Conservation (phyloP, 257 asterid species). For the Vinca minor region DNA sequence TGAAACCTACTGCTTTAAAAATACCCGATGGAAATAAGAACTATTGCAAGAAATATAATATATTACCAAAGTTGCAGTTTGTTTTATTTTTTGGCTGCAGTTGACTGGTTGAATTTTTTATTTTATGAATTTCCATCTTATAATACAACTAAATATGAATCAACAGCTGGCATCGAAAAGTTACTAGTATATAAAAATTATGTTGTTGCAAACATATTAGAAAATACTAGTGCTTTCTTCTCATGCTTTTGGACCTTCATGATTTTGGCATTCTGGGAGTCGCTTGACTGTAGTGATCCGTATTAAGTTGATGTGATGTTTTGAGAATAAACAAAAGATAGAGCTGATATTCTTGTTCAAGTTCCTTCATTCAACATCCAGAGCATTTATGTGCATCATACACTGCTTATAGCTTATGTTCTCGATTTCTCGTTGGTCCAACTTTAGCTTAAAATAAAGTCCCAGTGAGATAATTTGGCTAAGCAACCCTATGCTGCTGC, state of each 20-base stretch:
- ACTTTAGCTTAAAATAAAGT: too few relatives aligned
- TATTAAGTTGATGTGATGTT: not conserved
- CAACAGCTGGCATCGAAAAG: not conserved
- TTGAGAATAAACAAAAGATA: not conserved
- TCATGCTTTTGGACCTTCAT: not conserved
- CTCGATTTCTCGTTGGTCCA: too few relatives aligned
- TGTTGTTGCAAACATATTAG: not conserved
- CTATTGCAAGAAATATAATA: not conserved
- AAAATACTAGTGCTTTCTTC: not conserved
- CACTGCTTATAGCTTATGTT: too few relatives aligned
- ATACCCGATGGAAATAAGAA: not conserved
- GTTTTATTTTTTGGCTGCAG: not conserved
- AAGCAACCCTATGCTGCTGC: too few relatives aligned
- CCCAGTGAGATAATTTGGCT: too few relatives aligned
- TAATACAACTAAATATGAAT: not conserved
- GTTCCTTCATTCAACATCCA: too few relatives aligned
- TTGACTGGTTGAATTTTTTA: not conserved
- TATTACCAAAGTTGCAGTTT: not conserved
- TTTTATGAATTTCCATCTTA: not conserved
- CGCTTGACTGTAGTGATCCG: conserved; percentile 1
- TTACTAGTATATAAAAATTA: not conserved
- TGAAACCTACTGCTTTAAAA: not conserved
- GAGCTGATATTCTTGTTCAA: not conserved
- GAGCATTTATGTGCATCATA: too few relatives aligned
- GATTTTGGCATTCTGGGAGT: not conserved